phyloP scores from a whole-genome alignment of 2,329 filamentous ascomycete genomes.

The Pezicula carpinea region DNA sequence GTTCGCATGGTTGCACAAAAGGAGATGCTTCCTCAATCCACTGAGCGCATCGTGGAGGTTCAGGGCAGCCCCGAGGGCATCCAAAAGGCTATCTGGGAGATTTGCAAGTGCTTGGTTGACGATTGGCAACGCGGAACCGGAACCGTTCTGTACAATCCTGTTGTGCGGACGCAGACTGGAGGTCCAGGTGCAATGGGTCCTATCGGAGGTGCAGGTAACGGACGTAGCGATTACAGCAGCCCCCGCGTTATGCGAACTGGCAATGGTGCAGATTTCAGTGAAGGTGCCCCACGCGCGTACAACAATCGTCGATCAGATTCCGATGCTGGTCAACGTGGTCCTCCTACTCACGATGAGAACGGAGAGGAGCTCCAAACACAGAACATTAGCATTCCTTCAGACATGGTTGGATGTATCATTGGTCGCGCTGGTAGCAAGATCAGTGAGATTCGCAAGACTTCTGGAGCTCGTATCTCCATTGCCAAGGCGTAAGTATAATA shows the following conservation, averaged over 20 bases:
- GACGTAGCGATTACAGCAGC: slow-evolving; percentile 52
- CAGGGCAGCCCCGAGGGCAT: slow-evolving; percentile 94
- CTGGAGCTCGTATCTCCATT: slow-evolving; percentile 94
- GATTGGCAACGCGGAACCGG: slow-evolving; percentile 97
- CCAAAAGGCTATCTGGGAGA: slow-evolving; percentile 96
- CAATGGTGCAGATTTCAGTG: slow-evolving; percentile 96
- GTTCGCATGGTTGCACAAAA: slow-evolving; percentile 99
- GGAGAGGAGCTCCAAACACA: slow-evolving; percentile 98
- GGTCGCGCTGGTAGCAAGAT: slow-evolving; percentile 94
- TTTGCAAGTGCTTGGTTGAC: slow-evolving; percentile 96
- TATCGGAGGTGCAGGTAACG: slow-evolving; percentile 41
- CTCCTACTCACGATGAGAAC: slow-evolving; percentile 88
- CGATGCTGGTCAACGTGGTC: slow-evolving; percentile 73
- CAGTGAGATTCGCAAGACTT: slow-evolving; percentile 96
- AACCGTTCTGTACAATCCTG: slow-evolving; percentile 95
- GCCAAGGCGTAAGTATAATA: slow-evolving; percentile 60
- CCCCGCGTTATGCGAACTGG: slow-evolving; percentile 88
- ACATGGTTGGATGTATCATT: slow-evolving; percentile 99
- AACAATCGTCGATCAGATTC: slow-evolving; percentile 77
- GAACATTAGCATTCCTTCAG: slow-evolving; percentile 98
- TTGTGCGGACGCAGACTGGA: slow-evolving; percentile 75
- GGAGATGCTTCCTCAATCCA: slow-evolving; percentile 98
- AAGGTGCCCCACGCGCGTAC: slow-evolving; percentile 64
- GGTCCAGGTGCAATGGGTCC: slow-evolving; percentile 32
- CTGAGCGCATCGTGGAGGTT: slow-evolving; percentile 94